Evolutionary conservation across 1,284 basidiomycete genomes (phyloP), one percentile per base, ranked within the genome.

Genomic region (Bothia castanella): DNA sequence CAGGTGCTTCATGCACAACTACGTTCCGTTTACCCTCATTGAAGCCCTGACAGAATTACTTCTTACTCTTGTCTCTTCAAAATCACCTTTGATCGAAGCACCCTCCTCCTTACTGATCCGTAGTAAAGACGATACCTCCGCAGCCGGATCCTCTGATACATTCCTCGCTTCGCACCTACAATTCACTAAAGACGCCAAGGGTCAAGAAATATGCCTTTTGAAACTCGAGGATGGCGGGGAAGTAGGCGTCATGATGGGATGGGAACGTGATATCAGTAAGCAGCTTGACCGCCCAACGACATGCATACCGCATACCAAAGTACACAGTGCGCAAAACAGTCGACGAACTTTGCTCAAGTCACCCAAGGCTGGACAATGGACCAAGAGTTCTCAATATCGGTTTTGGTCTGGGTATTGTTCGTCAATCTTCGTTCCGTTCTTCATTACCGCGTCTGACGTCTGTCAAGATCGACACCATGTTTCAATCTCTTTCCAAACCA

Each of bases 161-260:
- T 99, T 94, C 65, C 74, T 99, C 9, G 64, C 74, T 1, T 89
- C 89, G 4, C 76, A 74, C 45, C 72, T 99, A 19, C 73, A 75
- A 21, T 99, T 87, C 69, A 80, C 78, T 14, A 76, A 69, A 34
- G 92, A 95, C 62, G 74, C 78, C 29, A 69, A 82, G 32, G 92
- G 90, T 0, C 89, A 93, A 64, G 87, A 92, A 52, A 80, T 93
- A 23, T 93, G 90, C 58, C 69, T 89, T 21, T 72, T 95, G 42
- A 77, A 83, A 53, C 78, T 85, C 31, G 85, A 82, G 19, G 82
- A 83, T 52, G 77, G 78, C 45, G 84, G 82, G 38, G 80, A 87
- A 67, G 80, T 92, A 1, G 86, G 86, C 7, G 93, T 97, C 10
- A 97, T 97, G 94, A 97, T 97, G 93, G 91, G 91, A 2, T 96